Evolutionary conservation across 345 rosid species (phyloP).

Genomic region (Gossypium mustelinum): DNA sequence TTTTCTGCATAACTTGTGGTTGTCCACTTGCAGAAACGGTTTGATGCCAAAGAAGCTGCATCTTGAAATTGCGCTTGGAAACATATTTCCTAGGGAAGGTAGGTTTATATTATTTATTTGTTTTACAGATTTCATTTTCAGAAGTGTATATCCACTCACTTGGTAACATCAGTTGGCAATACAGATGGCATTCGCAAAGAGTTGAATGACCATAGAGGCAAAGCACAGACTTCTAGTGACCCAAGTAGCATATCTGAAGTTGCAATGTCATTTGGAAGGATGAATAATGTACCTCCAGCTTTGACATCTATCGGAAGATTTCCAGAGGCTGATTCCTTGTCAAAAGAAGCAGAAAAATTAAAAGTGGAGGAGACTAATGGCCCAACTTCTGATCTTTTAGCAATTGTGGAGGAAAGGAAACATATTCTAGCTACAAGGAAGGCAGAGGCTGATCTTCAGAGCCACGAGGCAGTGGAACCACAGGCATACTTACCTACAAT

Average conservation of each 20-base stretch:
- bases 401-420: conserved; percentile 47
- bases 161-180: conserved; percentile 31
- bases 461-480: conserved; percentile 42
- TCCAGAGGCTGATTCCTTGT: conserved; percentile 39
- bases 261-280: conserved; percentile 41
- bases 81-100: conserved; percentile 70
- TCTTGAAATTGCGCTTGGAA: conserved; percentile 86
- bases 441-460: conserved; percentile 43
- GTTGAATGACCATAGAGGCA: conserved; percentile 42
- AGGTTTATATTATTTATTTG: conserved; percentile 14
- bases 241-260: conserved; percentile 40
- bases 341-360: conserved; percentile 42
- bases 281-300: conserved; percentile 36
- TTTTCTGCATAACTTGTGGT: conserved; percentile 1
- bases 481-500: conserved; percentile 25
- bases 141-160: conserved; percentile 4
- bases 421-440: conserved; percentile 34
- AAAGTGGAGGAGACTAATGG: conserved; percentile 44
- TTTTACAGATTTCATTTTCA: neutral
- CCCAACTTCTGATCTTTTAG: conserved; percentile 27
- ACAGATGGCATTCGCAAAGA: conserved; percentile 54
- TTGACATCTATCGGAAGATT: conserved; percentile 44
- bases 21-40: conserved; percentile 48
- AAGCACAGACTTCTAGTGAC: conserved; percentile 40
- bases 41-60: conserved; percentile 81